Percentiles rank a stretch among this genome's conserved stretches.
phyloP scores from a whole-genome alignment of 441 rosid genomes.

The Codiaeum variegatum region DNA sequence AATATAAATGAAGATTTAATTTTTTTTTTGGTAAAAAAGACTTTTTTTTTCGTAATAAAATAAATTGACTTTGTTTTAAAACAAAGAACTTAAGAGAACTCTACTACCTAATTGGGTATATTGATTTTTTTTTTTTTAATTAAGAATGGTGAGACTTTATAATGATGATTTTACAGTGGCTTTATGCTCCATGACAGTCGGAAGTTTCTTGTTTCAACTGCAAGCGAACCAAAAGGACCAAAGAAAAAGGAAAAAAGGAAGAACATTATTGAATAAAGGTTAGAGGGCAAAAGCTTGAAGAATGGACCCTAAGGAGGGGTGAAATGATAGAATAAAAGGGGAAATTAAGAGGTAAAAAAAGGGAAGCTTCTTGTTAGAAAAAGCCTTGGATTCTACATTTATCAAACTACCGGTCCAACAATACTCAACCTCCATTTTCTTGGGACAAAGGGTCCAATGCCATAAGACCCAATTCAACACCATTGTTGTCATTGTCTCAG shows the following conservation, averaged over 20 bases:
- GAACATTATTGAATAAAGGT: slow-evolving; percentile 2
- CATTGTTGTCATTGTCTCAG: slow-evolving; percentile 14
- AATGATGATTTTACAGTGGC: no score
- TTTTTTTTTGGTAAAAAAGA: no score
- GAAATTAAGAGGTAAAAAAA: background rate
- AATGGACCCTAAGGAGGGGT: background rate
- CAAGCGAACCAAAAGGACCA: background rate
- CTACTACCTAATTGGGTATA: no score
- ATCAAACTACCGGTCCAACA: slow-evolving; percentile 14
- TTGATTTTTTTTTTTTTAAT: no score
- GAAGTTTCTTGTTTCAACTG: background rate
- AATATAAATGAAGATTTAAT: no score
- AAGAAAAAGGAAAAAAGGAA: background rate
- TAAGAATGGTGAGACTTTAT: no score
- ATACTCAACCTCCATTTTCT: background rate
- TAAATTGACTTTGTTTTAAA: no score
- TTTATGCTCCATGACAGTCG: background rate
- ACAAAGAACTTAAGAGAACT: no score
- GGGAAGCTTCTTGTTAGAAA: slow-evolving; percentile 13
- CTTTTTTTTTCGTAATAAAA: no score
- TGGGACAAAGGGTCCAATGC: slow-evolving; percentile 14
- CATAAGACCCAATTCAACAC: slow-evolving; percentile 19
- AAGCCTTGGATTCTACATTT: slow-evolving; percentile 39
- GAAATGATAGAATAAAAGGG: background rate
- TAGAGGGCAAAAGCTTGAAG: slow-evolving; percentile 8